Conservation (phyloP, 164 flowering plant species). For the Brasenia schreberi region DNA sequence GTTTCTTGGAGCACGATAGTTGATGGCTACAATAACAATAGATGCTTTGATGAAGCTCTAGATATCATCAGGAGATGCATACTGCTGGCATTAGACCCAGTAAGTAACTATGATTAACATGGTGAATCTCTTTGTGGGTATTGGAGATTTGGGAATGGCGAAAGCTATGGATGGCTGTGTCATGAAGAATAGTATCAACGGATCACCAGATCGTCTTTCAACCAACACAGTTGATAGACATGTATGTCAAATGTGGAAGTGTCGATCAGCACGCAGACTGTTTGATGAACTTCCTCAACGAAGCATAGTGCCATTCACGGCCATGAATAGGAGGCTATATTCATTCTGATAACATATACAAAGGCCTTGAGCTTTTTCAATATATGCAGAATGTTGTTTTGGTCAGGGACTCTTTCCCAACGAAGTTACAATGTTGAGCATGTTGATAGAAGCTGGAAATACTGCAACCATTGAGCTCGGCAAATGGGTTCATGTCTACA, state of each 20-base stretch:
- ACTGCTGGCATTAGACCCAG: conserved; percentile 21
- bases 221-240: conserved; percentile 33
- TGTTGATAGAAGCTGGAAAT: conserved; percentile 35
- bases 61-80: conserved; percentile 31
- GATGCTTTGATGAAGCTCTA: conserved; percentile 20
- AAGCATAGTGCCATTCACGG: conserved; percentile 36
- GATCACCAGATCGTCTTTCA: conserved; percentile 10
- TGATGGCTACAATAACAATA: conserved; percentile 17
- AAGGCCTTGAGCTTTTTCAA: conserved; percentile 26
- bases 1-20: conserved; percentile 46
- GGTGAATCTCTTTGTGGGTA: conserved; percentile 32
- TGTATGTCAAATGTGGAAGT: conserved; percentile 41
- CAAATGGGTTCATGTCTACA: conserved; percentile 34
- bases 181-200: conserved; percentile 16
- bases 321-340: conserved; percentile 43
- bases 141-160: conserved; percentile 18
- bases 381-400: conserved; percentile 31
- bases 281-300: conserved; percentile 22
- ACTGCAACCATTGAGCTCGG: conserved; percentile 28
- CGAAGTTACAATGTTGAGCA: conserved; percentile 44
- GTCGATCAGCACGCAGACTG: conserved; percentile 18
- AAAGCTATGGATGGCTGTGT: conserved; percentile 33
- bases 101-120: conserved; percentile 32
- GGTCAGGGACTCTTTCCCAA: conserved; percentile 25
- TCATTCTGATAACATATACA: conserved; percentile 17